phyloP scores from a whole-genome alignment of 2,329 filamentous ascomycete genomes.

The Tolypocladium pustulatum region DNA sequence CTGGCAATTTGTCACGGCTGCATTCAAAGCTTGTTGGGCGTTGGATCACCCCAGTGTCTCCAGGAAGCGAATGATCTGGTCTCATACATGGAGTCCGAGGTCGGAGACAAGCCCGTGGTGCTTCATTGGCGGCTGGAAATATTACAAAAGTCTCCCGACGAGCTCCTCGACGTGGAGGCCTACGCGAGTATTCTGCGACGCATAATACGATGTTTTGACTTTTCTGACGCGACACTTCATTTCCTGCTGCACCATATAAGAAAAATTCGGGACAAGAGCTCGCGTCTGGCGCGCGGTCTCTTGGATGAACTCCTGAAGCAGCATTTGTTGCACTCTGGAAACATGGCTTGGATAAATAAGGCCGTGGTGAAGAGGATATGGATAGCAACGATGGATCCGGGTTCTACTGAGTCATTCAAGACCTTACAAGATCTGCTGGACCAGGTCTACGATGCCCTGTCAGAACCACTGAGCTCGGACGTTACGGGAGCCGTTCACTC shows the following conservation, averaged over 20 bases:
- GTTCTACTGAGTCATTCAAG: slow-evolving; percentile 14
- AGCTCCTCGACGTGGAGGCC: slow-evolving; percentile 34
- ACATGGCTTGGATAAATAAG: slow-evolving; percentile 55
- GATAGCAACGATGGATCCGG: slow-evolving; percentile 42
- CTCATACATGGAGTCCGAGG: slow-evolving; percentile 48
- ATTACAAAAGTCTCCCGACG: slow-evolving; percentile 36
- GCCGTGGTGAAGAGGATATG: slow-evolving; percentile 57
- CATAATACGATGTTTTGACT: slow-evolving; percentile 49
- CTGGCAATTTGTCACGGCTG: slow-evolving; percentile 55
- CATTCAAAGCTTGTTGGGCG: slow-evolving; percentile 43
- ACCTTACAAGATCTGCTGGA: slow-evolving; percentile 15
- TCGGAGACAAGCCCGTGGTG: slow-evolving; percentile 55
- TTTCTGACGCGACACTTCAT: slow-evolving; percentile 55
- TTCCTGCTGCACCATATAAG: slow-evolving; percentile 58
- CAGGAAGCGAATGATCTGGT: slow-evolving; percentile 47
- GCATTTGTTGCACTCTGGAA: slow-evolving; percentile 40
- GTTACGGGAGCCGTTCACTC: slow-evolving; percentile 59
- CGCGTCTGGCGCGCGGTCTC: slow-evolving; percentile 33
- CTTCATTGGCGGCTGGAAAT: slow-evolving; percentile 59
- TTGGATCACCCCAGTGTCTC: slow-evolving; percentile 30
- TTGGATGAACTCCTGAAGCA: slow-evolving; percentile 54
- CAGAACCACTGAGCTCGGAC: slow-evolving; percentile 40
- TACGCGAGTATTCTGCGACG: slow-evolving; percentile 45
- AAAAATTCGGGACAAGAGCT: slow-evolving; percentile 47
- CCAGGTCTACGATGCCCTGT: slow-evolving; percentile 31